Percentiles rank a stretch among this genome's conserved stretches.
Evolutionary conservation across 805 yeast genomes (phyloP).

Genomic region (Debaryomyces prosopidis): DNA sequence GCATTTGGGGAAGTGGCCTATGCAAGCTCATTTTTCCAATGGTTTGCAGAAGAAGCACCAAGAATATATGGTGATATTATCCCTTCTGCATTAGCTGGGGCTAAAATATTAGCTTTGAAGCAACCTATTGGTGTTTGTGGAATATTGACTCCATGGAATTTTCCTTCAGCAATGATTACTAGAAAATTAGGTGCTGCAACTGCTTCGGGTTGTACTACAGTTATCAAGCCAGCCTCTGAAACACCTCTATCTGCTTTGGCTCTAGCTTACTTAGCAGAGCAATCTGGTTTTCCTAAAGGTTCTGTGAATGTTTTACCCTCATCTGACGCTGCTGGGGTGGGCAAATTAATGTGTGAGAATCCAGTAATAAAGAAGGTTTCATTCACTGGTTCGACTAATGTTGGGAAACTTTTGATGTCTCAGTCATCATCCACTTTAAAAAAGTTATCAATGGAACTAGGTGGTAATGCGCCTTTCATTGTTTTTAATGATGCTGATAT

Average conservation of each 20-base stretch:
- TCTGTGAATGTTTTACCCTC: conserved; percentile 65
- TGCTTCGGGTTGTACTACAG: conserved; percentile 79
- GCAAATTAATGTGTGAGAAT: conserved; percentile 50
- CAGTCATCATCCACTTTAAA: conserved; percentile 59
- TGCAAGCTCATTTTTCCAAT: conserved; percentile 78
- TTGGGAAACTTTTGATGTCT: conserved; percentile 59
- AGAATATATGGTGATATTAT: conserved; percentile 67
- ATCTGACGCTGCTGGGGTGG: conserved; percentile 46
- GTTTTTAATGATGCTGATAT: conserved; percentile 62
- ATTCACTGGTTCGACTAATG: conserved; percentile 65
- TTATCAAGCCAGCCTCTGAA: conserved; percentile 74
- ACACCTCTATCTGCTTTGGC: conserved; percentile 78
- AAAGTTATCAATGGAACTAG: conserved; percentile 62
- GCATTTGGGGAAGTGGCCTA: conserved; percentile 69
- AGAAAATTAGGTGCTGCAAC: conserved; percentile 74
- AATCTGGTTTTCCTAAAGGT: conserved; percentile 75
- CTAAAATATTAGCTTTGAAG: conserved; percentile 56
- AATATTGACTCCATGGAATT: conserved; percentile 81
- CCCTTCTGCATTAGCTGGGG: conserved; percentile 49
- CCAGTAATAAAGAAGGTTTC: conserved; percentile 52
- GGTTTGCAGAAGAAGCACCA: conserved; percentile 87
- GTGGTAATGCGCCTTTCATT: conserved; percentile 68
- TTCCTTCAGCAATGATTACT: conserved; percentile 78
- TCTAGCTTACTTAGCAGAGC: conserved; percentile 54
- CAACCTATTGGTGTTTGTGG: conserved; percentile 87